A percentile compares a stretch with the other conserved stretches of the same genome.
These are phyloP conservation scores for Gossypium rotundifolium DNA, from an alignment of 345 rosid species.

Conservation along the genomic window DNA sequence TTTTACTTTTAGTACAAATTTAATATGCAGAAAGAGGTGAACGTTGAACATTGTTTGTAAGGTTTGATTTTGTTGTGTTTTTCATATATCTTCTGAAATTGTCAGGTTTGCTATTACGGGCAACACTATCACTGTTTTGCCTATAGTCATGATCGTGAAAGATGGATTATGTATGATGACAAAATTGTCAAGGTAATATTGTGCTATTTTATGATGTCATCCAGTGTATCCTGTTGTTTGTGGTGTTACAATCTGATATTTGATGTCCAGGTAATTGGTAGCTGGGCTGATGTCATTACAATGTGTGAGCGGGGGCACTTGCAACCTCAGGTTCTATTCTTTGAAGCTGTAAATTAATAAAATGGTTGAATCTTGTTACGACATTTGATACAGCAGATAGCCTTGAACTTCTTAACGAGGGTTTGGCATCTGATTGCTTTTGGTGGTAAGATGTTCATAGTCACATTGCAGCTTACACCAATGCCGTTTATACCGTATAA, in stretches of 20 bases:
- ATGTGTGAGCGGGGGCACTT: slow-evolving; percentile 84
- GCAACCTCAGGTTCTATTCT: slow-evolving; percentile 97
- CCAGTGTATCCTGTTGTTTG: neutral
- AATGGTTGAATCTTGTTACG: slow-evolving; percentile 17
- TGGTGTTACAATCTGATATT: slow-evolving; percentile 12
- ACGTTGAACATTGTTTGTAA: neutral
- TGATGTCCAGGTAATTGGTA: slow-evolving; percentile 63
- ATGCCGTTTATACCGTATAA: slow-evolving; percentile 18
- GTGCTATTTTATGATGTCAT: neutral
- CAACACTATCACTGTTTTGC: slow-evolving; percentile 99
- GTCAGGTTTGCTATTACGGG: slow-evolving; percentile 95
- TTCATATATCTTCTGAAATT: slow-evolving; percentile 18
- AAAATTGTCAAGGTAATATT: slow-evolving; percentile 75
- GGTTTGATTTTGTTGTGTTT: neutral
- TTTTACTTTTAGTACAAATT: neutral
- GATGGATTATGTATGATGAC: slow-evolving; percentile 96
- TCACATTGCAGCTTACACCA: slow-evolving; percentile 16
- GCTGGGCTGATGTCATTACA: slow-evolving; percentile 74
- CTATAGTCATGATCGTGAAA: slow-evolving; percentile 58
- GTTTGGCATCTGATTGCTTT: slow-evolving; percentile 17
- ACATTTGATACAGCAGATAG: slow-evolving; percentile 20
- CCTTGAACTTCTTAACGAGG: slow-evolving; percentile 6
- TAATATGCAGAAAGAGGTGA: neutral
- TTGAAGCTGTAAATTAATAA: slow-evolving; percentile 55
- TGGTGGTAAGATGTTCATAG: slow-evolving; percentile 16